These are phyloP conservation scores for Saccharomycopsis javanensis DNA, from an alignment of 805 yeast species.

Conservation along the genomic window DNA sequence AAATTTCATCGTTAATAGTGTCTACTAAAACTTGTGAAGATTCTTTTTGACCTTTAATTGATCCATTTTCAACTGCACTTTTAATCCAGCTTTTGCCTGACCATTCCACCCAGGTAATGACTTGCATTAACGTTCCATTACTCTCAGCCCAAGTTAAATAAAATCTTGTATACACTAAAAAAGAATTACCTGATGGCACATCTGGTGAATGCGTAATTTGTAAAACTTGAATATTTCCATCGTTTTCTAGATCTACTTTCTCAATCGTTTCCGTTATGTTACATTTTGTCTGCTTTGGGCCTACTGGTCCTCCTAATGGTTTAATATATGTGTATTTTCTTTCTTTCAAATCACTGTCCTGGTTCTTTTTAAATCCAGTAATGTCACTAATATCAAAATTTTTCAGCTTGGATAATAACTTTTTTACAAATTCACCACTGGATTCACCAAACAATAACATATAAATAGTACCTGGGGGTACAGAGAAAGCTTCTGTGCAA, in stretches of 20 bases:
- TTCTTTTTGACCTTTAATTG: conserved; percentile 62
- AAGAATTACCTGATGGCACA: conserved; percentile 71
- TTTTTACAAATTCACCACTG: conserved; percentile 36
- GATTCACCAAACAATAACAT: conserved; percentile 49
- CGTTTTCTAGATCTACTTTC: conserved; percentile 27
- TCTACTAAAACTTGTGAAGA: conserved; percentile 39
- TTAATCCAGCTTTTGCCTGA: conserved; percentile 70
- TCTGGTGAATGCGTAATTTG: conserved; percentile 66
- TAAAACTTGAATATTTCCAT: conserved; percentile 34
- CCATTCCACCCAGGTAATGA: conserved; percentile 58
- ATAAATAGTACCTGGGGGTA: conserved; percentile 58
- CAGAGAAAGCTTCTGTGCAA: conserved; percentile 41
- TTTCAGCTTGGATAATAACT: conserved; percentile 47
- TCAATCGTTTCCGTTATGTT: conserved; percentile 50
- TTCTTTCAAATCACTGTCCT: conserved; percentile 24
- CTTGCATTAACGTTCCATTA: conserved; percentile 42
- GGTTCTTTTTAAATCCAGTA: conserved; percentile 30
- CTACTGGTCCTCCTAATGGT: conserved; percentile 59
- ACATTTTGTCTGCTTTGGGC: conserved; percentile 70
- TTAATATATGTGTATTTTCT: conserved; percentile 51
- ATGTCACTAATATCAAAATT: conserved; percentile 50
- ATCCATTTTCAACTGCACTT: conserved; percentile 64
- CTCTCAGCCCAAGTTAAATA: conserved; percentile 54
- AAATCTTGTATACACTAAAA: conserved; percentile 49
- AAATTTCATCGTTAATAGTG: conserved; percentile 31